Evolutionary conservation across 2,329 filamentous ascomycete genomes (phyloP).

Genomic region (Pyrenophora tritici-repentis): DNA sequence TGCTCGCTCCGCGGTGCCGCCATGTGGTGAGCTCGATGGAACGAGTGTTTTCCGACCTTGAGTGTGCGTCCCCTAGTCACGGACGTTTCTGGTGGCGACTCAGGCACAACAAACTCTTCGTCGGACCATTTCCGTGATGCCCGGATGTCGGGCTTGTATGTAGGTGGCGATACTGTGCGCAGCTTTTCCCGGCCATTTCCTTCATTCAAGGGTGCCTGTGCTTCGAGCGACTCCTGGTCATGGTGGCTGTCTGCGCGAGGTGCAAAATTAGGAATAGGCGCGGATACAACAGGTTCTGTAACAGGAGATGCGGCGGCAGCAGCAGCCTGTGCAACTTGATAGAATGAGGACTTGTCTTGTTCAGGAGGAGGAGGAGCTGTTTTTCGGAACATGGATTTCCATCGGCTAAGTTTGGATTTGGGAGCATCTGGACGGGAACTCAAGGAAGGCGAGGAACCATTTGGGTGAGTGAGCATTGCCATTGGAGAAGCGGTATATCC

Average conservation of each 20-base stretch:
- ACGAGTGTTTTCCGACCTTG: constrained; percentile 19
- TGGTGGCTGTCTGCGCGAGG: constrained; percentile 41
- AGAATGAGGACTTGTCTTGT: constrained; percentile 40
- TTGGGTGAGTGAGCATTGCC: constrained; percentile 9
- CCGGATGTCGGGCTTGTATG: constrained; percentile 39
- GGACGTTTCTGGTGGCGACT: constrained; percentile 13
- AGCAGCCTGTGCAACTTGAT: constrained; percentile 39
- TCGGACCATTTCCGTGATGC: constrained; percentile 35
- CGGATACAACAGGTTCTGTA: neutral
- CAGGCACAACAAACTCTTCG: constrained; percentile 16
- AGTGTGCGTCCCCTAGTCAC: constrained; percentile 24
- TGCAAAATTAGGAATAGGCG: neutral
- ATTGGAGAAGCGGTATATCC: constrained; percentile 14
- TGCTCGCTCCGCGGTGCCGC: too few relatives aligned
- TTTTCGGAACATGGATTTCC: constrained; percentile 49
- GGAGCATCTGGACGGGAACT: constrained; percentile 21
- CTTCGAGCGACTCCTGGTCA: constrained; percentile 33
- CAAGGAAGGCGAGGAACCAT: constrained; percentile 14
- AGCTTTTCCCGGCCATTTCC: constrained; percentile 25
- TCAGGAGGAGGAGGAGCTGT: constrained; percentile 26
- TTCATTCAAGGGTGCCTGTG: constrained; percentile 16
- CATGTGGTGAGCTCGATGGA: constrained; percentile 6
- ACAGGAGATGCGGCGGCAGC: constrained; percentile 12
- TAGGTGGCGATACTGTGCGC: constrained; percentile 30
- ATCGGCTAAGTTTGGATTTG: constrained; percentile 46